Percentiles rank a stretch among this genome's conserved stretches.
Conservation (phyloP, 129 eudicot genomes). For the Arctium lappa region DNA sequence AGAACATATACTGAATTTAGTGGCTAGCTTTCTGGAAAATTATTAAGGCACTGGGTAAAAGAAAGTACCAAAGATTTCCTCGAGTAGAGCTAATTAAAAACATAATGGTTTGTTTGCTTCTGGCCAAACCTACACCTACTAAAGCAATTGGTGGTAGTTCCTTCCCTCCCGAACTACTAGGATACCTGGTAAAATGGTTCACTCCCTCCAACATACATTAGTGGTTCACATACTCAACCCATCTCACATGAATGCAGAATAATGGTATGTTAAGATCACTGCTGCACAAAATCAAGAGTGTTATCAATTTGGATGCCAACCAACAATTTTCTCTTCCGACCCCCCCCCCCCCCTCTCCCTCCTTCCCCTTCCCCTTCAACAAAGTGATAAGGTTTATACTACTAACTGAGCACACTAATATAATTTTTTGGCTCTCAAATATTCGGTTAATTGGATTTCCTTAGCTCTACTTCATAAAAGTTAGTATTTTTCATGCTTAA, state of each 20-base stretch:
- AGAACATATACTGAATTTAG: not conserved
- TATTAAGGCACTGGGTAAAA: not conserved
- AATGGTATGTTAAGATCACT: not conserved
- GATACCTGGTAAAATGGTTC: not conserved
- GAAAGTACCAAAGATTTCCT: not conserved
- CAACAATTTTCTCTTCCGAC: not conserved
- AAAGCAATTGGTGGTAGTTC: not conserved
- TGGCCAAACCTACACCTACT: not conserved
- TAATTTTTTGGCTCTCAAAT: not conserved
- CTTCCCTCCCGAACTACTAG: not conserved
- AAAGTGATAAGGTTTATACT: not conserved
- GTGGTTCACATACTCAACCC: not conserved
- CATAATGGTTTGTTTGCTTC: not conserved
- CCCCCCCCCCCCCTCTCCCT: not conserved
- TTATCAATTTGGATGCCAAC: not conserved
- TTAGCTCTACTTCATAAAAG: not conserved
- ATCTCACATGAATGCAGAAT: not conserved
- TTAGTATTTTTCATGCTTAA: not conserved
- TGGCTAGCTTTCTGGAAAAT: not conserved
- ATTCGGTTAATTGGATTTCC: not conserved
- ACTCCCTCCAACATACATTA: not conserved
- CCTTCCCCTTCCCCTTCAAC: not conserved
- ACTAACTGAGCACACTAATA: not conserved
- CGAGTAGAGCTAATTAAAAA: not conserved
- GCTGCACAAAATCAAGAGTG: not conserved